These are phyloP conservation scores for Arthrinium phaeospermum DNA, from an alignment of 2,329 filamentous ascomycete genomes.

Conservation along the genomic window DNA sequence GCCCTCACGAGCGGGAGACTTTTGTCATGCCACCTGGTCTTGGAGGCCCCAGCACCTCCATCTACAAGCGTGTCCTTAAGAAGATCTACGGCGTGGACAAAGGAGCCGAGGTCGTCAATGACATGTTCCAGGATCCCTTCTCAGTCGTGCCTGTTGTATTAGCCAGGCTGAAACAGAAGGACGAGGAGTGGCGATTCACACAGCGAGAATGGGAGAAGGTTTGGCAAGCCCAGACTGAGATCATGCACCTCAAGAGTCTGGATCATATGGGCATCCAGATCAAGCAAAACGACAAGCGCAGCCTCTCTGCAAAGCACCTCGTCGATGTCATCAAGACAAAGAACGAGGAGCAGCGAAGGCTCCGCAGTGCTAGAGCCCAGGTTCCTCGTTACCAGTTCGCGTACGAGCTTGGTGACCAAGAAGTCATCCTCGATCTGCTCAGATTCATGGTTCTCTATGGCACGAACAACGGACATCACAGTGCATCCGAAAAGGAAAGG, in stretches of 20 bases:
- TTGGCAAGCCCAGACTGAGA: conserved; percentile 94
- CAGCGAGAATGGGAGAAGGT: conserved; percentile 99
- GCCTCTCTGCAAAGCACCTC: conserved; percentile 87
- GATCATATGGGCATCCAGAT: conserved; percentile 95
- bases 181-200: conserved; percentile 96
- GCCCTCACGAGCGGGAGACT: conserved; percentile 69
- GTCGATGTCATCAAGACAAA: conserved; percentile 91
- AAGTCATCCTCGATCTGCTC: conserved; percentile 67
- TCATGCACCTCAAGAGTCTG: conserved; percentile 93
- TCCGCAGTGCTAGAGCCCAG: conserved; percentile 66
- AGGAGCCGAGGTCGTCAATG: conserved; percentile 83
- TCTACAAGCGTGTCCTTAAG: conserved; percentile 96
- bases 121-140: conserved; percentile 84
- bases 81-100: conserved; percentile 91
- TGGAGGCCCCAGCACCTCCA: conserved; percentile 91
- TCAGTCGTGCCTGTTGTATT: conserved; percentile 88
- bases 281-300: conserved; percentile 88
- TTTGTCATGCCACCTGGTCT: conserved; percentile 85
- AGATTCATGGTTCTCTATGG: conserved; percentile 69
- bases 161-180: conserved; percentile 89
- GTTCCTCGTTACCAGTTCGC: conserved; percentile 74
- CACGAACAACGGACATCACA: conserved; percentile 72
- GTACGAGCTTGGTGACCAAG: conserved; percentile 75
- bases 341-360: conserved; percentile 85
- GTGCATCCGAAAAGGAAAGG: conserved; percentile 74